phyloP scores from a whole-genome alignment of 441 rosid genomes.

The Lagerstroemia fauriei region DNA sequence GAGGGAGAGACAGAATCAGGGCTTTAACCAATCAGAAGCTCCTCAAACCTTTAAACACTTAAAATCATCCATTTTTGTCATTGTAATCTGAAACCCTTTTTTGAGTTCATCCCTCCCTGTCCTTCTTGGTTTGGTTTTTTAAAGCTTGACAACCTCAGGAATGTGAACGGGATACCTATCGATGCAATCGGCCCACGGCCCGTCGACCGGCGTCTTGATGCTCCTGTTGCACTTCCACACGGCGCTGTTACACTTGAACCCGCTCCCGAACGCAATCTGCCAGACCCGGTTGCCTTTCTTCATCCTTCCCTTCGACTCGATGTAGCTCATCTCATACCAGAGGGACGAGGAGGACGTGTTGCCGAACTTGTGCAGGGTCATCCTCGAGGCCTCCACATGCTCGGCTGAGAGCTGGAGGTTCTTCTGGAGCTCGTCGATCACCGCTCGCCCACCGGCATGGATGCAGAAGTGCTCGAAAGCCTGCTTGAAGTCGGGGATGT shows the following conservation, averaged over 20 bases:
- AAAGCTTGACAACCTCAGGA: background rate
- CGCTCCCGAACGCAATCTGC: background rate
- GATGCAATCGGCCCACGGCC: constrained; percentile 18
- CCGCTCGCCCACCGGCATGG: background rate
- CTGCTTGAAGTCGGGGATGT: constrained; percentile 13
- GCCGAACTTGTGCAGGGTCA: constrained; percentile 19
- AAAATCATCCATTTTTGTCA: background rate
- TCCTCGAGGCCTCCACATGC: constrained; percentile 20
- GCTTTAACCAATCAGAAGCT: background rate
- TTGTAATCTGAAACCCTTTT: background rate
- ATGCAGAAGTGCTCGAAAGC: constrained; percentile 21
- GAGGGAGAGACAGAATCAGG: background rate
- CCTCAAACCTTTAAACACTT: background rate
- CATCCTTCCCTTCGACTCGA: constrained; percentile 18
- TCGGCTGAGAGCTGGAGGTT: constrained; percentile 7
- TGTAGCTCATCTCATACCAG: constrained; percentile 17
- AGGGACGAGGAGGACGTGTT: constrained; percentile 13
- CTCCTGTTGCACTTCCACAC: constrained; percentile 17
- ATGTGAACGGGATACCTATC: constrained; percentile 17
- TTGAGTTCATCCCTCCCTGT: background rate
- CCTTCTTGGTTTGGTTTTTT: background rate
- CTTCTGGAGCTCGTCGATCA: constrained; percentile 14
- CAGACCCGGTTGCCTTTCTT: constrained; percentile 3
- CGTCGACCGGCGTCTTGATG: constrained; percentile 1
- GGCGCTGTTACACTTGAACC: constrained; percentile 21